A percentile compares a stretch with the other conserved stretches of the same genome.
These are phyloP conservation scores for Xylariomycetidae sp. DNA, from an alignment of 2,329 filamentous ascomycete species.

Conservation along the genomic window DNA sequence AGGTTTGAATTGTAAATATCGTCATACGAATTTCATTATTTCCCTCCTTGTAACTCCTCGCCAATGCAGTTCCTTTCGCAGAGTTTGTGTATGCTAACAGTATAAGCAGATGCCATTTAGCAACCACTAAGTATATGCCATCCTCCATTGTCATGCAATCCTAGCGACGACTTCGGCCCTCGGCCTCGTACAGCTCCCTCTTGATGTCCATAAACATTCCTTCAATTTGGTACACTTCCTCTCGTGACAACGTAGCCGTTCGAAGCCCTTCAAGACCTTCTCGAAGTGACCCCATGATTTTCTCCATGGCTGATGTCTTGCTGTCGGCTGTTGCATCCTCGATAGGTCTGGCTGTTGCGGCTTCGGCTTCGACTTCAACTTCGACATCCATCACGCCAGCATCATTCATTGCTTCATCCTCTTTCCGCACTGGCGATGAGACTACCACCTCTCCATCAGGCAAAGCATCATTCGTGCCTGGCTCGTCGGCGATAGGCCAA, in stretches of 20 bases:
- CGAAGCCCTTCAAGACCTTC: slow-evolving; percentile 57
- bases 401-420: slow-evolving; percentile 9
- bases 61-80: no score
- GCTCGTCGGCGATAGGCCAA: slow-evolving; percentile 9
- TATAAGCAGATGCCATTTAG: no score
- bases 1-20: no score
- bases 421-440: slow-evolving; percentile 3
- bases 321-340: slow-evolving; percentile 11
- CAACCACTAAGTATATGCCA: no score
- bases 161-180: slow-evolving; percentile 50
- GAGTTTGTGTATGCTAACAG: no score
- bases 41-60: no score
- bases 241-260: slow-evolving; percentile 53
- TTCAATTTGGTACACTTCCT: slow-evolving; percentile 67
- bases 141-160: no score
- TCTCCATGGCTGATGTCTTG: slow-evolving; percentile 33
- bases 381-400: slow-evolving; percentile 3
- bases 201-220: slow-evolving; percentile 77
- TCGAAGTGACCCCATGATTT: slow-evolving; percentile 50
- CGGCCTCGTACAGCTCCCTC: slow-evolving; percentile 67
- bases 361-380: slow-evolving; percentile 1
- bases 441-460: slow-evolving; percentile 8
- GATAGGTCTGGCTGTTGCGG: background rate
- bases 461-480: background rate
- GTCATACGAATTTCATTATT: no score